These are phyloP conservation scores for Stygiomarasmius scandens DNA, from an alignment of 1,284 basidiomycete genomes.

Conservation along the genomic window DNA sequence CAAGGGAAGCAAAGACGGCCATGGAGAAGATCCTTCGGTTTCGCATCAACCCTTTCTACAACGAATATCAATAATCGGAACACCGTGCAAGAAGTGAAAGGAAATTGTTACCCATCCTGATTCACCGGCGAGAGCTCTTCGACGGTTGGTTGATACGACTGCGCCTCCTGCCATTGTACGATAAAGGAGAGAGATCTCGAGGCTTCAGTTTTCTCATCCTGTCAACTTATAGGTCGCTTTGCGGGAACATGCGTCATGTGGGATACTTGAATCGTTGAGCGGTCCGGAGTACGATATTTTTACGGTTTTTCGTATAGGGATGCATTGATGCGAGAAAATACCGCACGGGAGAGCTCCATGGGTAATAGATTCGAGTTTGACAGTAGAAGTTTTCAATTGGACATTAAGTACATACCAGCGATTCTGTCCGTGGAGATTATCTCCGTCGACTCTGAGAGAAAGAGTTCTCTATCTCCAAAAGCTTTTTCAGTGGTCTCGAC, in stretches of 20 bases:
- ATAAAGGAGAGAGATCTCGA: not conserved
- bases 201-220: not conserved
- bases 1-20: slow-evolving; percentile 72
- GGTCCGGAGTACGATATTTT: not conserved
- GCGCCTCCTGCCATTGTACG: slow-evolving; percentile 47
- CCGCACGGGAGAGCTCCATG: not conserved
- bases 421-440: too few species aligned
- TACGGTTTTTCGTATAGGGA: too few species aligned
- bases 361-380: not conserved
- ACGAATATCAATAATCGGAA: slow-evolving; percentile 6
- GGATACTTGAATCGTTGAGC: not conserved
- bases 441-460: too few species aligned
- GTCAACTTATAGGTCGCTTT: not conserved
- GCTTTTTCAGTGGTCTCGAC: too few species aligned
- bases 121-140: slow-evolving; percentile 58
- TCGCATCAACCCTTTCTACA: slow-evolving; percentile 60
- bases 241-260: not conserved
- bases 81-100: not conserved
- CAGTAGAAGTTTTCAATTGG: too few species aligned
- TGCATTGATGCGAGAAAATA: not conserved
- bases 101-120: slow-evolving; percentile 70
- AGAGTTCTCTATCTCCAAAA: too few species aligned
- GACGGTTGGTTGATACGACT: slow-evolving; percentile 45
- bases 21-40: slow-evolving; percentile 64
- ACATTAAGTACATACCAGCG: too few species aligned